Base-by-base conservation (phyloP, 169 alveolate species). In the Toxoplasma gondii region DNA sequence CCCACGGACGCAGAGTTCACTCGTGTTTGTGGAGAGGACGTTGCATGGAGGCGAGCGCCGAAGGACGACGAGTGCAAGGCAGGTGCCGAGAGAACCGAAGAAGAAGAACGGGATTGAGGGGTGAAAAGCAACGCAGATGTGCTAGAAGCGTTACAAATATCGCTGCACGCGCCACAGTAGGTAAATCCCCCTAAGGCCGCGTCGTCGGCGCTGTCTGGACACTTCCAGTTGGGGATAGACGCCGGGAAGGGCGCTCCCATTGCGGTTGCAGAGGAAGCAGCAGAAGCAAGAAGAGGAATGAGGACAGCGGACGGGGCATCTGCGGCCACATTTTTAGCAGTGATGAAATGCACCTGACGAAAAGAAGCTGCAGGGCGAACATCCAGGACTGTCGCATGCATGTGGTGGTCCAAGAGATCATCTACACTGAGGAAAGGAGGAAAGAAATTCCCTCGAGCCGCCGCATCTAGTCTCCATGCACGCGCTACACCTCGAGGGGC, bases 331-430 rank as follows among this genome's bases (percentile, higher is more conserved):
- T 64, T 54, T 38, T 70, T 67, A 0, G 95, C 86, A 58, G 41
- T 67, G 58, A 19, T 67, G 64, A 92, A 74, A 36, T 58, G 92
- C 27, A 69, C 19, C 41, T 1, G n/a, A n/a, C 64, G 83, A 41
- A 92, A 92, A 64, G 81, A 17, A 16, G 74, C 74, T 5, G 88
- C 91, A 7, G 92, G 87, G 44, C 95, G 95, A 22, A 92, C 53
- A 64, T 92, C 95, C 64, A 92, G 43, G 39, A 92, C 95, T 0
- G 90, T 82, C n/a, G 90, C n/a, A 24, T 22, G 41, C 41, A 12
- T 27, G 90, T 36, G 67, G 39, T 82, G 64, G 27, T 82, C 69
- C 27, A 82, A 24, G 39, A 41, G 64, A 38, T 82, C 90, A 41
- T 82, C 90, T 1, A 82, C 90, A 41, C 54, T 82, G 67, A 82